phyloP scores from a whole-genome alignment of 306 rosid species.

The Trifolium subterraneum region DNA sequence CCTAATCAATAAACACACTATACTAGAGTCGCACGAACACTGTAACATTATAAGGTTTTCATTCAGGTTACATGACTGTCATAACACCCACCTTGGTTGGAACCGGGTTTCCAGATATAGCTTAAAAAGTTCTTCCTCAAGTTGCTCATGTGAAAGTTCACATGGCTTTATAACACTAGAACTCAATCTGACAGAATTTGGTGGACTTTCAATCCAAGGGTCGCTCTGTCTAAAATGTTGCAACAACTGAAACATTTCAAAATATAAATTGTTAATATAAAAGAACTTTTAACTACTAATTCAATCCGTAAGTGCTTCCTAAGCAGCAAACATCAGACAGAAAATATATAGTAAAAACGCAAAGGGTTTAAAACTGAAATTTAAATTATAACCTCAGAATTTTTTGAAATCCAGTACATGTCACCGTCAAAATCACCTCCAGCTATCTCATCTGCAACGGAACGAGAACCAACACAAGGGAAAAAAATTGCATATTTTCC shows the following conservation, averaged over 20 bases:
- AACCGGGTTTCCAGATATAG: slow-evolving; percentile 64
- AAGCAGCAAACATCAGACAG: slow-evolving; percentile 15
- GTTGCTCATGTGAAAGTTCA: slow-evolving; percentile 41
- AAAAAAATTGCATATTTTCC: slow-evolving; percentile 81
- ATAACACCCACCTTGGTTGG: slow-evolving; percentile 70
- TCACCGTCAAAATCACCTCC: slow-evolving; percentile 97
- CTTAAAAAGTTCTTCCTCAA: slow-evolving; percentile 65
- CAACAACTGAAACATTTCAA: slow-evolving; percentile 68
- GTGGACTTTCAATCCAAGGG: slow-evolving; percentile 67
- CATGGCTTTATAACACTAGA: slow-evolving; percentile 41
- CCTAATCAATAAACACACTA: not conserved
- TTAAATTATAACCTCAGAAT: slow-evolving; percentile 63
- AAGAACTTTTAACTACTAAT: not conserved
- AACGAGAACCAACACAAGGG: slow-evolving; percentile 76
- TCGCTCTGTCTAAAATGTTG: slow-evolving; percentile 57
- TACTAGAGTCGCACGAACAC: not conserved
- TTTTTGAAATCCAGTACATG: slow-evolving; percentile 76
- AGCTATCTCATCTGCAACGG: slow-evolving; percentile 81
- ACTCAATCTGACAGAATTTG: slow-evolving; percentile 22
- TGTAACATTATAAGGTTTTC: not conserved
- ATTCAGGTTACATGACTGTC: no score
- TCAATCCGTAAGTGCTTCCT: not conserved
- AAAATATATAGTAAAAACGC: slow-evolving; percentile 25
- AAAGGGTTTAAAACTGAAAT: slow-evolving; percentile 24
- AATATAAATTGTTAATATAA: slow-evolving; percentile 28